A percentile compares a stretch with the other conserved stretches of the same genome.
These are phyloP conservation scores for Rosa rugosa DNA, from an alignment of 306 rosid species.

Conservation along the genomic window DNA sequence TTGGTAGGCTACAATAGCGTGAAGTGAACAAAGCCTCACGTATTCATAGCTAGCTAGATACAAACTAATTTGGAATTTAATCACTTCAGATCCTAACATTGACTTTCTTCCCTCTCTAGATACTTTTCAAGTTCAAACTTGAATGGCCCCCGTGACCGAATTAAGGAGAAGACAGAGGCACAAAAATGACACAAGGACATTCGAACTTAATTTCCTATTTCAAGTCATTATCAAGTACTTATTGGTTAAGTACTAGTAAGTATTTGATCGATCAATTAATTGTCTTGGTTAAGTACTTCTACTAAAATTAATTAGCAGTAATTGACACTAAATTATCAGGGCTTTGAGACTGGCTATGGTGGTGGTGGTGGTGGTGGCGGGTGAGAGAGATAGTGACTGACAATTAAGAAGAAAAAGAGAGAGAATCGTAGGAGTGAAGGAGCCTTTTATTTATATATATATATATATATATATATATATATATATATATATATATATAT, in stretches of 20 bases:
- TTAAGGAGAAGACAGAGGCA: not conserved
- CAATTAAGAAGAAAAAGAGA: too few relatives aligned
- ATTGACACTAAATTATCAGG: not conserved
- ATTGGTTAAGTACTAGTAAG: not conserved
- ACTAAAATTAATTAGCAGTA: not conserved
- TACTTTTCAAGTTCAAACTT: not conserved
- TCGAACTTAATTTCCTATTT: not conserved
- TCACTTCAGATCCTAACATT: slow-evolving; percentile 5
- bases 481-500: too few relatives aligned
- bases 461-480: too few relatives aligned
- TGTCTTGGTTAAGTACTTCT: not conserved
- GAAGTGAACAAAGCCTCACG: not conserved
- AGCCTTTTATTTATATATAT: too few relatives aligned
- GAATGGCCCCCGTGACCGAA: slow-evolving; percentile 3
- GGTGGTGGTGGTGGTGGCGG: too few relatives aligned
- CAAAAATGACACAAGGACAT: not conserved
- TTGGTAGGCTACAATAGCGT: slow-evolving; percentile 4
- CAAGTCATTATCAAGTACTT: not conserved
- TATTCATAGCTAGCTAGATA: not conserved
- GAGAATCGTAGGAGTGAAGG: too few relatives aligned
- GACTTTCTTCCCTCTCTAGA: not conserved
- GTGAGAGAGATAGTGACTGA: too few relatives aligned
- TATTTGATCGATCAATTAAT: not conserved
- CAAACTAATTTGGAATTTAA: not conserved
- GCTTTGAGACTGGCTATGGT: too few relatives aligned